A percentile compares a stretch with the other conserved stretches of the same genome.
Evolutionary conservation across 2,329 filamentous ascomycete genomes (phyloP).

Genomic region (Cladosporium velox): DNA sequence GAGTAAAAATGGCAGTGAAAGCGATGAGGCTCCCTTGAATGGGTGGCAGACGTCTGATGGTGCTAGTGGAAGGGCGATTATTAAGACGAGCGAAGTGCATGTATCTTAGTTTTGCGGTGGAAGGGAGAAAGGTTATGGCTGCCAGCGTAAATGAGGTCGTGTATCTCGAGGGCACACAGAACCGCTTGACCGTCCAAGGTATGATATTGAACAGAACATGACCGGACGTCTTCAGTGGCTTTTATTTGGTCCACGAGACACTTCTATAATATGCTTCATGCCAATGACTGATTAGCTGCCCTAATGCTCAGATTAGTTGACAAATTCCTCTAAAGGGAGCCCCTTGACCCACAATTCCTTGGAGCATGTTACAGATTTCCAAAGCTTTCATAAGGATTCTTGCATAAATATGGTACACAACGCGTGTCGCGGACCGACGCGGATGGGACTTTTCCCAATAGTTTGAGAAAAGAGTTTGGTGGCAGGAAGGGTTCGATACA

Average conservation of each 20-base stretch:
- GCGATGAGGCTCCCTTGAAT: constrained; percentile 5
- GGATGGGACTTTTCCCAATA: neutral
- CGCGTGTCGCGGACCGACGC: neutral
- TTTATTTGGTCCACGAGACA: neutral
- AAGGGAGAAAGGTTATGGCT: neutral
- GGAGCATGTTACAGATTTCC: neutral
- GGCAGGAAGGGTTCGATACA: neutral
- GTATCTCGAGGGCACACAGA: neutral
- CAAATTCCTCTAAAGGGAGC: neutral
- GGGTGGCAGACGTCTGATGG: neutral
- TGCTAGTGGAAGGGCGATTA: neutral
- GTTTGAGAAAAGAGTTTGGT: constrained; percentile 6
- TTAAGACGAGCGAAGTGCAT: constrained; percentile 12
- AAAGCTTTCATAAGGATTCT: neutral
- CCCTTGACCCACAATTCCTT: neutral
- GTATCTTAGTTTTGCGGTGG: neutral
- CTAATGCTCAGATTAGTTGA: neutral
- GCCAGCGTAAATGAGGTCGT: neutral
- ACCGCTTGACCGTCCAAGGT: neutral
- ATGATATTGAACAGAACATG: neutral
- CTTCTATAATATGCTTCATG: neutral
- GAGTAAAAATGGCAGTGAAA: neutral
- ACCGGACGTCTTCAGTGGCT: neutral
- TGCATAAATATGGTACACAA: neutral
- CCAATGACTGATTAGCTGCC: neutral